A percentile compares a stretch with the other conserved stretches of the same genome.
Evolutionary conservation across 2,329 filamentous ascomycete genomes (phyloP).

Genomic region (Xylaria sp.): DNA sequence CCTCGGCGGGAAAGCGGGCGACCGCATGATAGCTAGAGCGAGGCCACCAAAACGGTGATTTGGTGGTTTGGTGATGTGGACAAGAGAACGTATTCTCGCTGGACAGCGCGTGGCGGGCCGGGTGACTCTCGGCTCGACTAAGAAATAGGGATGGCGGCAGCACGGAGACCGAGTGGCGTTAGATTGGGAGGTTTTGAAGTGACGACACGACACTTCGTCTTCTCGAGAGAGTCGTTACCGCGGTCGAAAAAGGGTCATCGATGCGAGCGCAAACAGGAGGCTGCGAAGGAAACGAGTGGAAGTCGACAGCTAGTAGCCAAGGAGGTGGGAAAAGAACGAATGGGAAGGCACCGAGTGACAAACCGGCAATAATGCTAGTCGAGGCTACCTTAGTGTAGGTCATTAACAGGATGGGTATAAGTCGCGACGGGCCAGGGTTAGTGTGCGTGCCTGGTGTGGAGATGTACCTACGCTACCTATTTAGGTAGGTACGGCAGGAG

Average conservation of each 20-base stretch:
- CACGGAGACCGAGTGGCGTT: background rate
- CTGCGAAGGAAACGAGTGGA: background rate
- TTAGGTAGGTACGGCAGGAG: background rate
- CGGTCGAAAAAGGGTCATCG: background rate
- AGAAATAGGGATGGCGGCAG: background rate
- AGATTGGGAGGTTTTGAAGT: background rate
- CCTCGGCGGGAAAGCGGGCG: slow-evolving; percentile 56
- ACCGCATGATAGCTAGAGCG: slow-evolving; percentile 50
- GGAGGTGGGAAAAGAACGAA: background rate
- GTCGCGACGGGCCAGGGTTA: background rate
- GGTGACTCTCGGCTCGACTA: slow-evolving; percentile 5
- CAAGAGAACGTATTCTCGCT: slow-evolving; percentile 6
- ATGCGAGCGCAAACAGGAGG: background rate
- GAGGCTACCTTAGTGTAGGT: background rate
- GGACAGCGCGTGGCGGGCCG: slow-evolving; percentile 5
- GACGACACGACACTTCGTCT: background rate
- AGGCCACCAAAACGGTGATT: slow-evolving; percentile 39
- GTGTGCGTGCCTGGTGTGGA: background rate
- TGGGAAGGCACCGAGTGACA: background rate
- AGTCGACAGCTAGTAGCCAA: background rate
- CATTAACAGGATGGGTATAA: background rate
- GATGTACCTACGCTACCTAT: background rate
- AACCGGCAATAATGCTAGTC: background rate
- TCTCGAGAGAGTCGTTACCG: background rate
- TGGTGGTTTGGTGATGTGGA: background rate